Conservation (phyloP, 2,329 filamentous ascomycete species). For the Aspergillus pseudoglaucus region DNA sequence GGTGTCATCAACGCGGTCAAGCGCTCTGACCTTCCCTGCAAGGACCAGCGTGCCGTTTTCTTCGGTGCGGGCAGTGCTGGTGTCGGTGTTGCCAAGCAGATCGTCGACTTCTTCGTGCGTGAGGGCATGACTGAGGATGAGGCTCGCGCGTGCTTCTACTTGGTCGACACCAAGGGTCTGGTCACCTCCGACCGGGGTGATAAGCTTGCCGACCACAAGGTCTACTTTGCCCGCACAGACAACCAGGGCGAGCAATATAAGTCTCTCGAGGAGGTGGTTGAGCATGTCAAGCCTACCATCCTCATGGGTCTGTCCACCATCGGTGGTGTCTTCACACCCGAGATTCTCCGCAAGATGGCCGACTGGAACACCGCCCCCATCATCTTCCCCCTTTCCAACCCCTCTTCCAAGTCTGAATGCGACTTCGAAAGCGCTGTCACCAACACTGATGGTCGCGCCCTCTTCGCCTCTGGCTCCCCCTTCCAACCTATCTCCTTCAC, state of each 20-base stretch:
- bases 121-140: constrained; percentile 83
- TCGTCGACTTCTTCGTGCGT: constrained; percentile 93
- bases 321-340: constrained; percentile 86
- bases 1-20: constrained; percentile 73
- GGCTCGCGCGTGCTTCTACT: constrained; percentile 88
- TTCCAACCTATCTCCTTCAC: constrained; percentile 69
- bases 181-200: constrained; percentile 91
- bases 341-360: constrained; percentile 62
- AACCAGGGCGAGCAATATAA: constrained; percentile 62
- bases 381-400: constrained; percentile 95
- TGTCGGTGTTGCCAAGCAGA: constrained; percentile 95
- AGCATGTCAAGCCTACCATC: constrained; percentile 90
- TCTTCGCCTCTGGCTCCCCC: constrained; percentile 93
- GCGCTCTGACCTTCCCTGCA: constrained; percentile 73
- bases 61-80: constrained; percentile 92
- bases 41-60: constrained; percentile 92
- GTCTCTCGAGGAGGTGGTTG: constrained; percentile 82
- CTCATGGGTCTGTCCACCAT: constrained; percentile 92
- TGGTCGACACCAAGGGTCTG: constrained; percentile 93
- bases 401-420: constrained; percentile 93
- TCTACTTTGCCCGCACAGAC: constrained; percentile 61
- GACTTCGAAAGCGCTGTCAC: constrained; percentile 89
- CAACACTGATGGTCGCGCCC: constrained; percentile 81
- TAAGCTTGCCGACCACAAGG: constrained; percentile 81
- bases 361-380: constrained; percentile 70